Conservation (phyloP, 805 yeast species). For the Dipodascus geniculatus region DNA sequence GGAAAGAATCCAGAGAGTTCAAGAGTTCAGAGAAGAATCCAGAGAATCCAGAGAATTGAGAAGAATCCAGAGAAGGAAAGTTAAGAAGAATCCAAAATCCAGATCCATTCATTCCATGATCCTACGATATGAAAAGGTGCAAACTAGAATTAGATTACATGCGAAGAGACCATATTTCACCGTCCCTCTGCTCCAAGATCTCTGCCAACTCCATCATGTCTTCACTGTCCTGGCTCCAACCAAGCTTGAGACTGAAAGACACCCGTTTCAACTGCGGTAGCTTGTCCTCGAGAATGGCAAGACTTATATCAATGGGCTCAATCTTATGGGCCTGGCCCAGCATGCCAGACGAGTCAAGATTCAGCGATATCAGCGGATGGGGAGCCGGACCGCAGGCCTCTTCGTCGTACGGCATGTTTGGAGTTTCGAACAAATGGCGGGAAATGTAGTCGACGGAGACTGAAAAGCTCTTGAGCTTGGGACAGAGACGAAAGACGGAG, state of each 20-base stretch:
- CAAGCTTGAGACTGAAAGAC: slow-evolving; percentile 61
- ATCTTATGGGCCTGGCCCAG: slow-evolving; percentile 72
- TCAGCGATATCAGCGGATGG: slow-evolving; percentile 47
- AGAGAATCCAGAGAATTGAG: too few relatives aligned
- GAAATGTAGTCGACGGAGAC: slow-evolving; percentile 73
- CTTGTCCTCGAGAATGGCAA: slow-evolving; percentile 70
- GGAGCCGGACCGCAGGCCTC: slow-evolving; percentile 24
- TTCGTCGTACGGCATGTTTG: slow-evolving; percentile 12
- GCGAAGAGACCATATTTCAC: slow-evolving; percentile 35
- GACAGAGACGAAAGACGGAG: slow-evolving; percentile 61
- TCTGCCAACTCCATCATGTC: slow-evolving; percentile 54
- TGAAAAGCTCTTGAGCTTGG: slow-evolving; percentile 50
- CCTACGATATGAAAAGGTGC: too few relatives aligned
- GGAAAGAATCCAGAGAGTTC: too few relatives aligned
- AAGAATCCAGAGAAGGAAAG: too few relatives aligned
- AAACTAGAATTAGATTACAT: too few relatives aligned
- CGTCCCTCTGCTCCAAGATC: slow-evolving; percentile 61
- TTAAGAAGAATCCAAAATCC: too few relatives aligned
- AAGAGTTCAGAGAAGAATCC: too few relatives aligned
- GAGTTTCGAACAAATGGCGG: slow-evolving; percentile 26
- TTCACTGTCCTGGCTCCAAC: slow-evolving; percentile 57
- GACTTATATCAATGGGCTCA: slow-evolving; percentile 79
- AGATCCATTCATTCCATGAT: too few relatives aligned
- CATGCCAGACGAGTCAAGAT: slow-evolving; percentile 72
- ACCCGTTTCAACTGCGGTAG: slow-evolving; percentile 56